Percentiles rank a stretch among this genome's conserved stretches.
These are phyloP conservation scores for Auriscalpium vulgare DNA, from an alignment of 768 basidiomycete genomes.

Conservation along the genomic window DNA sequence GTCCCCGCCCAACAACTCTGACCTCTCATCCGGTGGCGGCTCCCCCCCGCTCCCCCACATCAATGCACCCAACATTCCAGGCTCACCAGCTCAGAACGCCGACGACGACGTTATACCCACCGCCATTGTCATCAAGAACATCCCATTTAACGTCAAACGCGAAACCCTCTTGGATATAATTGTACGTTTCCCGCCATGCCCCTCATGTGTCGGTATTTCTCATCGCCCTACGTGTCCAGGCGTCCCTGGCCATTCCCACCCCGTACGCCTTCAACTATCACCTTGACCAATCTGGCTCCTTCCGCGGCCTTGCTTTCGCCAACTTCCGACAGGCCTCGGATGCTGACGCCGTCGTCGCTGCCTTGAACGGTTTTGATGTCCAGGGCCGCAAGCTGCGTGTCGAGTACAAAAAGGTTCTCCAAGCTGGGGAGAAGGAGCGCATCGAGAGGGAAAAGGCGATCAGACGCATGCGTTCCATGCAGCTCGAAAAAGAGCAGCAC, in stretches of 20 bases:
- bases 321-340: slow-evolving; percentile 91
- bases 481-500: slow-evolving; percentile 75
- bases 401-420: slow-evolving; percentile 99
- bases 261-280: slow-evolving; percentile 99
- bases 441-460: slow-evolving; percentile 99
- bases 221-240: slow-evolving; percentile 34
- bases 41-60: slow-evolving; percentile 55
- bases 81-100: slow-evolving; percentile 40
- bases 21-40: slow-evolving; percentile 82
- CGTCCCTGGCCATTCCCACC: slow-evolving; percentile 87
- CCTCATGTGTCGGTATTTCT: slow-evolving; percentile 3
- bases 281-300: slow-evolving; percentile 90
- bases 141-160: slow-evolving; percentile 97
- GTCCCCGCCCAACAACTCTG: slow-evolving; percentile 81
- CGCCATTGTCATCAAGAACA: slow-evolving; percentile 99
- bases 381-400: slow-evolving; percentile 96
- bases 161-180: slow-evolving; percentile 96
- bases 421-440: slow-evolving; percentile 97
- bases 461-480: slow-evolving; percentile 95
- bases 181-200: slow-evolving; percentile 40
- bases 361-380: slow-evolving; percentile 92
- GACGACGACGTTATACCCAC: slow-evolving; percentile 97
- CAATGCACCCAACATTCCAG: slow-evolving; percentile 35
- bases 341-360: slow-evolving; percentile 92
- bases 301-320: slow-evolving; percentile 96